A percentile compares a stretch with the other conserved stretches of the same genome.
phyloP scores from a whole-genome alignment of 495 filamentous ascomycete genomes.

The Annulohypoxylon bovei region DNA sequence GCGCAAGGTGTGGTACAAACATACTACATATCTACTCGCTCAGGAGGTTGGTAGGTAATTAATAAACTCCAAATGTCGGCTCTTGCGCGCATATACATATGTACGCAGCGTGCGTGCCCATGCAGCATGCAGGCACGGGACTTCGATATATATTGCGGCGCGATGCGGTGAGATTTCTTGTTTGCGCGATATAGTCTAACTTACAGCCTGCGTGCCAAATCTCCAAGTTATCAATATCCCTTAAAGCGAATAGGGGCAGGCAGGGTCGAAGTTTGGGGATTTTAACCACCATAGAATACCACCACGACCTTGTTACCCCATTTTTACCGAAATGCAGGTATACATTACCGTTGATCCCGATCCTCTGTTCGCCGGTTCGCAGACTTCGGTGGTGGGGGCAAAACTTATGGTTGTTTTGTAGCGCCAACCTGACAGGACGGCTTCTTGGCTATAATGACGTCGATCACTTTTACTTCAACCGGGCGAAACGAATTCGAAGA shows the following conservation, averaged over 20 bases:
- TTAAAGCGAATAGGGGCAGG: constrained; percentile 10
- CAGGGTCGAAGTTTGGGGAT: constrained; percentile 2
- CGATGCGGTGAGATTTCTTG: not conserved
- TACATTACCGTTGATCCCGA: constrained; percentile 33
- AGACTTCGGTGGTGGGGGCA: no score
- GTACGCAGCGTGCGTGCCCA: constrained; percentile 5
- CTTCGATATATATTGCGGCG: constrained; percentile 10
- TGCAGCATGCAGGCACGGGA: constrained; percentile 38
- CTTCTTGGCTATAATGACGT: constrained; percentile 35
- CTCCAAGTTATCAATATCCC: not conserved
- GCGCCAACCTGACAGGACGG: not conserved
- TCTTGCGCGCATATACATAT: not conserved
- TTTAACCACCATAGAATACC: constrained; percentile 26
- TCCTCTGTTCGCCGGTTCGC: constrained; percentile 1
- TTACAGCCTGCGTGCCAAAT: not conserved
- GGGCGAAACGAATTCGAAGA: constrained; percentile 10
- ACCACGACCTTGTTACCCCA: constrained; percentile 15
- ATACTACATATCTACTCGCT: not conserved
- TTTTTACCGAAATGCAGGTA: constrained; percentile 35
- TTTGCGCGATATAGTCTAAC: not conserved
- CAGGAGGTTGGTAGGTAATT: not conserved
- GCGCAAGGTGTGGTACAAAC: no score
- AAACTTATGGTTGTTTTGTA: not conserved
- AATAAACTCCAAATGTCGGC: not conserved
- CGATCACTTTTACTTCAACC: constrained; percentile 29